Base-by-base conservation (phyloP, 257 asterid genomes). In the Nicotiana knightiana region DNA sequence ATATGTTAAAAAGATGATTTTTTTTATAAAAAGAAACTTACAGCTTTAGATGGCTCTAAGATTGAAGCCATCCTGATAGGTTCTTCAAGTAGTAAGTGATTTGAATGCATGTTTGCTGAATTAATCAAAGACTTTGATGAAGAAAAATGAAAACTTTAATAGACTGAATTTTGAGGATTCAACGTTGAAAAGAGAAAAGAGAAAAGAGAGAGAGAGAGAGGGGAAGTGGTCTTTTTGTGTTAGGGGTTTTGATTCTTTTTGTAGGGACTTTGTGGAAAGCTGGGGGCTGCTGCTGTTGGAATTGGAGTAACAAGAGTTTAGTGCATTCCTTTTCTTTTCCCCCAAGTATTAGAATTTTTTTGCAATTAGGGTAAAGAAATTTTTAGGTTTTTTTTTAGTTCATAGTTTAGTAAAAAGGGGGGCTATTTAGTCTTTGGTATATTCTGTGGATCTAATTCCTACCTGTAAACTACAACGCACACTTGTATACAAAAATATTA, bases 51-150 rank as follows among this genome's bases (percentile, higher is more conserved):
- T 82, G 99, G 97, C 92, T 93, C 97, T 61, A 95, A 89, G 66
- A 95, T 95, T 67, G 97, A 89, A 15, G 98, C 96, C 99, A 95
- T 95, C 87, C 97, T 86, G 63, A 93, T 92, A 17, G 98, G 98
- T 87, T 93, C 99, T 85, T 95, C 98, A 57, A 95, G 94, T 15
- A 95, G 91, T 82, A 95, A 82, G 80, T 93, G 97, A 89, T 83
- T 90, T 3, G 97, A 91, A 85, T 90, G 97, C 98, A 95, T 92
- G 18, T 81, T 88, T 80, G 67, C 7, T 80, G 30, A 39, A 35
- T 64, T 62, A 35, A 57, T 9, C 77, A 76, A 4, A 30, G 58
- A 75, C 51, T 57, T 43, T 55, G 17, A 26, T 21, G 39, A 33
- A 75, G 57, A 48, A 37, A 63, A 78, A 7, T n/a, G 9, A 39